Evolutionary conservation across 2,329 filamentous ascomycete species (phyloP).

Genomic region (Plectosphaerella plurivora): DNA sequence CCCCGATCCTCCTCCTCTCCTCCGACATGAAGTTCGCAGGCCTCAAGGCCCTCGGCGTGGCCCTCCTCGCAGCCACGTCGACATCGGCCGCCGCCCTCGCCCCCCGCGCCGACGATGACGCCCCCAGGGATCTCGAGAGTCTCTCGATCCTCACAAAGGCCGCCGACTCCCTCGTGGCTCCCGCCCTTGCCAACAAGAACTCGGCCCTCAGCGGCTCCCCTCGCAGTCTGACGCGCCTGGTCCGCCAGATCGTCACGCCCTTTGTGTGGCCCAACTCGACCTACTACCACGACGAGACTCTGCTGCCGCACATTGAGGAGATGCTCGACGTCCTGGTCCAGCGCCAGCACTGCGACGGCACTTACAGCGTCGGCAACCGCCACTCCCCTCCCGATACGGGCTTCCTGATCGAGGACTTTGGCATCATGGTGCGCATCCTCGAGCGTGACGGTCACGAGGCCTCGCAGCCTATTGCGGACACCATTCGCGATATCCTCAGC

Average conservation of each 20-base stretch:
- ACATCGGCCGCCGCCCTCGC: neutral
- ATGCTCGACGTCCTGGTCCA: conserved; percentile 11
- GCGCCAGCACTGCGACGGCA: conserved; percentile 12
- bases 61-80: conserved; percentile 3
- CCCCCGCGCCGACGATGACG: neutral
- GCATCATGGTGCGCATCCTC: conserved; percentile 13
- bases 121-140: neutral
- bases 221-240: conserved; percentile 8
- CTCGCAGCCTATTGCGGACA: conserved; percentile 7
- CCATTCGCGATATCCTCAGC: conserved; percentile 11
- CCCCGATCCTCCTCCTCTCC: neutral
- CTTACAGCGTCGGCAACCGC: conserved; percentile 13
- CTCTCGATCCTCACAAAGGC: conserved; percentile 9
- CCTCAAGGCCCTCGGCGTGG: conserved; percentile 3
- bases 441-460: conserved; percentile 9
- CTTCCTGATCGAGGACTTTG: conserved; percentile 15
- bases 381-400: conserved; percentile 15
- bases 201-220: conserved; percentile 7
- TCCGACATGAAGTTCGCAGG: neutral
- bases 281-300: conserved; percentile 10
- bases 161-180: conserved; percentile 10
- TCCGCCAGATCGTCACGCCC: conserved; percentile 12
- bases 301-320: conserved; percentile 12
- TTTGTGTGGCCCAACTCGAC: conserved; percentile 13
- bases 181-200: conserved; percentile 8